A percentile compares a stretch with the other conserved stretches of the same genome.
phyloP scores from a whole-genome alignment of 2,329 filamentous ascomycete species.

The Aspergillus sp. region DNA sequence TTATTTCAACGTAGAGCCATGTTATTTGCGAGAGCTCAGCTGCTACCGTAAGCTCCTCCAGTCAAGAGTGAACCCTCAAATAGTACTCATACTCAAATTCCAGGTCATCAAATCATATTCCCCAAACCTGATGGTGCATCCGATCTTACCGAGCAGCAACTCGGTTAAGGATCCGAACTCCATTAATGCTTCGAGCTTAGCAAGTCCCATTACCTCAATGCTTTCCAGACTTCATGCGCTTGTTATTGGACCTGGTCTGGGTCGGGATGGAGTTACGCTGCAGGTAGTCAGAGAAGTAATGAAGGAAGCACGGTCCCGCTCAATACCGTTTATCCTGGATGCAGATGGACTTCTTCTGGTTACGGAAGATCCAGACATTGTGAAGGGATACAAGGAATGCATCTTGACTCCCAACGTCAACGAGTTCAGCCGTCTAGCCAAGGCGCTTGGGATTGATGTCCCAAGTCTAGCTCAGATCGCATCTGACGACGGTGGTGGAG shows the following conservation, averaged over 20 bases:
- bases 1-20: constrained; percentile 56
- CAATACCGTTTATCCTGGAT: constrained; percentile 82
- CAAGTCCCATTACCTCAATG: constrained; percentile 71
- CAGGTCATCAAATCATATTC: constrained; percentile 95
- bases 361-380: constrained; percentile 70
- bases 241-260: constrained; percentile 88
- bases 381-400: constrained; percentile 77
- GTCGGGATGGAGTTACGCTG: constrained; percentile 86
- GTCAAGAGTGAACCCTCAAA: neutral
- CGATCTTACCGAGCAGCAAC: constrained; percentile 80
- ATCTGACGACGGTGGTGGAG: constrained; percentile 36
- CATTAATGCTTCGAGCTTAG: constrained; percentile 59
- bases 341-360: constrained; percentile 84
- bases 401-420: constrained; percentile 94
- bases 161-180: constrained; percentile 49
- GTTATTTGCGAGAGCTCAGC: constrained; percentile 93
- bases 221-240: constrained; percentile 85
- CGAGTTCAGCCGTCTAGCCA: constrained; percentile 81
- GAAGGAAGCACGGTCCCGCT: constrained; percentile 67
- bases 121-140: constrained; percentile 97
- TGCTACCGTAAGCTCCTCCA: constrained; percentile 49
- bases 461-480: constrained; percentile 36
- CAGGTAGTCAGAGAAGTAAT: constrained; percentile 79
- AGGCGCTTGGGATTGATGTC: constrained; percentile 68
- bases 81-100: neutral